These are phyloP conservation scores for Trichoderma lentiforme DNA, from an alignment of 2,329 filamentous ascomycete genomes.

Conservation along the genomic window DNA sequence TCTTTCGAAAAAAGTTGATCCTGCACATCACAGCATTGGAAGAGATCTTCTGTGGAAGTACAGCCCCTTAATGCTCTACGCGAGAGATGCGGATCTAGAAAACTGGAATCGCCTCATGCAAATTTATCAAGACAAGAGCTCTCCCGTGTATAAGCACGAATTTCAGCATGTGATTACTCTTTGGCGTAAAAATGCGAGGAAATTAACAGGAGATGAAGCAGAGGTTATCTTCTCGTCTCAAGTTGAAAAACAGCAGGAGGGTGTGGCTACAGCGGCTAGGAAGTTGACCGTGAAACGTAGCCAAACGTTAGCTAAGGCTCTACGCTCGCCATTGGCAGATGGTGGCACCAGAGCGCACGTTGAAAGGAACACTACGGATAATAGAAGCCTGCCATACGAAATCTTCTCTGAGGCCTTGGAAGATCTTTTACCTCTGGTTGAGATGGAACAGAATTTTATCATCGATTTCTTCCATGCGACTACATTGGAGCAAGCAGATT, in stretches of 20 bases:
- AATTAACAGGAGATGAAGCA: conserved; percentile 70
- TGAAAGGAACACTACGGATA: conserved; percentile 60
- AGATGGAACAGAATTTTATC: conserved; percentile 94
- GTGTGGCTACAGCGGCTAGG: conserved; percentile 70
- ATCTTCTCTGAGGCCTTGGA: conserved; percentile 77
- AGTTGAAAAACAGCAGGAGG: conserved; percentile 80
- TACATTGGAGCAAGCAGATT: conserved; percentile 78
- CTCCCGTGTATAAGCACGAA: conserved; percentile 74
- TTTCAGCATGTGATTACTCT: conserved; percentile 72
- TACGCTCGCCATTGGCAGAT: conserved; percentile 66
- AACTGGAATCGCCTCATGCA: conserved; percentile 80
- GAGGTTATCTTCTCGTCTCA: conserved; percentile 86
- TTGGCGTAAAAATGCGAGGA: conserved; percentile 78
- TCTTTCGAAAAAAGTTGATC: conserved; percentile 65
- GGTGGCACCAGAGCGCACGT: conserved; percentile 46
- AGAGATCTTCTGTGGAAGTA: conserved; percentile 81
- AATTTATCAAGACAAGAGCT: conserved; percentile 75
- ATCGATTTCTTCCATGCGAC: conserved; percentile 96
- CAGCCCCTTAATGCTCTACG: conserved; percentile 81
- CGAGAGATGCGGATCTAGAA: conserved; percentile 74
- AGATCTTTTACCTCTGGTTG: conserved; percentile 76
- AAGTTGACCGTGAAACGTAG: conserved; percentile 93
- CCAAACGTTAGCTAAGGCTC: conserved; percentile 74
- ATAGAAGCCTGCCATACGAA: conserved; percentile 71
- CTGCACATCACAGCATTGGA: conserved; percentile 66